Evolutionary conservation across 768 basidiomycete genomes (phyloP).

Genomic region (Cyathus striatus): DNA sequence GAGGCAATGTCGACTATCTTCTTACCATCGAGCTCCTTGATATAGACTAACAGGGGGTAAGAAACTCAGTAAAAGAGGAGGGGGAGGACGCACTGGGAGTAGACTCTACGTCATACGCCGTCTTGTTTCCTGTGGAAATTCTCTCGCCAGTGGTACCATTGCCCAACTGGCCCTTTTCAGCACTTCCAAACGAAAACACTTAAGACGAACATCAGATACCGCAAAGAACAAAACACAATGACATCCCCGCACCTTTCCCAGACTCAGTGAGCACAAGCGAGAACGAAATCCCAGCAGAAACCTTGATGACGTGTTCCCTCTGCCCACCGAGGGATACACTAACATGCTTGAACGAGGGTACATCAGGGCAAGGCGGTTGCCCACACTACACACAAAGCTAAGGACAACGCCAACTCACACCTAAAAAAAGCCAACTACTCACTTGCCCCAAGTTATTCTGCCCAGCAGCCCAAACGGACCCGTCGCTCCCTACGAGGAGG

Average conservation of each 20-base stretch:
- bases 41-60: slow-evolving; percentile 59
- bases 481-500: slow-evolving; percentile 76
- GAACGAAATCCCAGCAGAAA: slow-evolving; percentile 80
- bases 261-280: slow-evolving; percentile 75
- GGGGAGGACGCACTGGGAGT: slow-evolving; percentile 50
- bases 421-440: slow-evolving; percentile 13
- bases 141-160: slow-evolving; percentile 93
- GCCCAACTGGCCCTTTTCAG: slow-evolving; percentile 89
- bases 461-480: slow-evolving; percentile 81
- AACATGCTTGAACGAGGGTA: slow-evolving; percentile 61
- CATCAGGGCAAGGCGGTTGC: slow-evolving; percentile 58
- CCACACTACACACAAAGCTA: slow-evolving; percentile 50
- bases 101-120: slow-evolving; percentile 72
- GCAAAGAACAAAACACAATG: no score
- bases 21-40: slow-evolving; percentile 73
- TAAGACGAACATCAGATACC: no score
- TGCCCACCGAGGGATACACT: slow-evolving; percentile 51
- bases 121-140: slow-evolving; percentile 81
- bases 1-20: slow-evolving; percentile 79
- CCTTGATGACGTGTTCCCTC: slow-evolving; percentile 64
- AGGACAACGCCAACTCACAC: slow-evolving; percentile 2
- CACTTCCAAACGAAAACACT: slow-evolving; percentile 90
- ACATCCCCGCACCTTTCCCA: slow-evolving; percentile 79
- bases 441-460: slow-evolving; percentile 82
- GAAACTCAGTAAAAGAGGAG: slow-evolving; percentile 1